A percentile compares a stretch with the other conserved stretches of the same genome.
Conservation (phyloP, 2,329 filamentous ascomycete genomes). For the Hypoxylon sp. region DNA sequence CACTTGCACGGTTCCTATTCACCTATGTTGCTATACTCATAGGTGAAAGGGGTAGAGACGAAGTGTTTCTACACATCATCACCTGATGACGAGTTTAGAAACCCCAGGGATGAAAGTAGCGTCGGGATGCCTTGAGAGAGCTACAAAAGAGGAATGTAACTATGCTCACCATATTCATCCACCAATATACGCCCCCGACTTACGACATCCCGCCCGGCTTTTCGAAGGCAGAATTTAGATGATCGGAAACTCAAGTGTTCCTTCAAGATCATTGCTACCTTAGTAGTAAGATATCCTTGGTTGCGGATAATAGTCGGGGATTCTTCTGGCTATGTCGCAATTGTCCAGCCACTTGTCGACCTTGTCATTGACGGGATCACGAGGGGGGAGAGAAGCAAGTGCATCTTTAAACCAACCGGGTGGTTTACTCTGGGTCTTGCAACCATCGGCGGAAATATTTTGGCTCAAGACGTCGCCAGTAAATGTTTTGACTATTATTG, state of each 20-base stretch:
- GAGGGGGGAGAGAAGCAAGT: not conserved
- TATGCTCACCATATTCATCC: not conserved
- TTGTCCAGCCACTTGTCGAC: not conserved
- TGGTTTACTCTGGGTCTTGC: not conserved
- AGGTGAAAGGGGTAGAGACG: not conserved
- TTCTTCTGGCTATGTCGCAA: not conserved
- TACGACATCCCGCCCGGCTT: not conserved
- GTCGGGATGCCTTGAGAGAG: conserved; percentile 8
- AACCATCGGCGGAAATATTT: not conserved
- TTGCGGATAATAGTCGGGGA: not conserved
- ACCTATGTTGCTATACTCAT: not conserved
- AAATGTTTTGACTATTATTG: conserved; percentile 18
- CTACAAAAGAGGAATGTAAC: conserved; percentile 14
- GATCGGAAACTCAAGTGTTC: not conserved
- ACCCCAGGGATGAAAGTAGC: not conserved
- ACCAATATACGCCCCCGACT: not conserved
- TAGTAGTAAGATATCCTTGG: not conserved
- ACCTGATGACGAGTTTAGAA: not conserved
- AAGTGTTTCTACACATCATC: not conserved
- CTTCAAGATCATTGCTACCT: not conserved
- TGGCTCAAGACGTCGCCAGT: not conserved
- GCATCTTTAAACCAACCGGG: not conserved
- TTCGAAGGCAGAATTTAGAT: not conserved
- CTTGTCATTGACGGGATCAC: not conserved
- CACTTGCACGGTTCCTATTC: conserved; percentile 2